Percentiles rank a stretch among this genome's conserved stretches.
Evolutionary conservation across 495 filamentous ascomycete species (phyloP).

Genomic region (Penicillium paradoxum): DNA sequence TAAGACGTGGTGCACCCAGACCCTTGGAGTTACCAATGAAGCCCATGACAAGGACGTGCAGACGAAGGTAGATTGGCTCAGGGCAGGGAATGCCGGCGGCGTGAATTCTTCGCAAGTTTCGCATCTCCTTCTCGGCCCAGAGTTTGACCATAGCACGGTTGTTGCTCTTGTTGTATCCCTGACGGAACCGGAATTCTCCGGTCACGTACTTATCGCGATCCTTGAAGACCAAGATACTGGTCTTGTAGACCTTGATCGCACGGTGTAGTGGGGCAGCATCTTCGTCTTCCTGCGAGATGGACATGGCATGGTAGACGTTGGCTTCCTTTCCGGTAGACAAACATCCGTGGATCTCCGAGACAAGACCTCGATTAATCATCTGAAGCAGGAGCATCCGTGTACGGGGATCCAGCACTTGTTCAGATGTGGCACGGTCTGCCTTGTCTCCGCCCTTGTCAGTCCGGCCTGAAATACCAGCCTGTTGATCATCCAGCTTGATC

Average conservation of each 20-base stretch:
- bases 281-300: conserved; percentile 41
- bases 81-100: conserved; percentile 82
- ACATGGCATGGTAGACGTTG: conserved; percentile 85
- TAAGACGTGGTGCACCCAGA: conserved; percentile 75
- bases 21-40: conserved; percentile 88
- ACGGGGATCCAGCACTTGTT: conserved; percentile 88
- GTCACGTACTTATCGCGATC: conserved; percentile 91
- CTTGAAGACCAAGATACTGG: conserved; percentile 92
- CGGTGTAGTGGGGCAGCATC: conserved; percentile 52
- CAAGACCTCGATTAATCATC: conserved; percentile 80
- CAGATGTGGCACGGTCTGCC: conserved; percentile 85
- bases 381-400: conserved; percentile 93
- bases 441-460: conserved; percentile 60
- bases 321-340: conserved; percentile 96
- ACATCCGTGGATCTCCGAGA: conserved; percentile 85
- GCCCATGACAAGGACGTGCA: conserved; percentile 89
- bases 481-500: conserved; percentile 70
- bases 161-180: conserved; percentile 85
- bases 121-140: conserved; percentile 98
- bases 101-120: conserved; percentile 81
- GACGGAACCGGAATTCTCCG: conserved; percentile 79
- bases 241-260: conserved; percentile 98
- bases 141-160: conserved; percentile 94
- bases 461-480: conserved; percentile 50
- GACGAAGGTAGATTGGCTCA: conserved; percentile 78